Conservation (phyloP, 805 yeast species). For the Kodamaea leandrae region DNA sequence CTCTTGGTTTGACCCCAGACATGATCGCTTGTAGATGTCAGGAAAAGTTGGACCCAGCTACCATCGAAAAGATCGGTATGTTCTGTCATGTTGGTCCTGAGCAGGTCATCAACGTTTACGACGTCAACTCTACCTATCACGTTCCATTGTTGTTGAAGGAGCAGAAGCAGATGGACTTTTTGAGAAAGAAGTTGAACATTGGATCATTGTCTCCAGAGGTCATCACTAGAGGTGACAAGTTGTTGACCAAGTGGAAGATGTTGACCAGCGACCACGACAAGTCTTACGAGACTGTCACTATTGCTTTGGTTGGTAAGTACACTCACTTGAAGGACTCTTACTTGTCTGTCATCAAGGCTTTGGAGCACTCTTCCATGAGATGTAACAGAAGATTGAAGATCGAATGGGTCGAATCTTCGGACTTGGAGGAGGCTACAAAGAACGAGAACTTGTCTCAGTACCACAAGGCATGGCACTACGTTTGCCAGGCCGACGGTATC, state of each 20-base stretch:
- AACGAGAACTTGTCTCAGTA: slow-evolving; percentile 65
- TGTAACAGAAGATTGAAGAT: slow-evolving; percentile 81
- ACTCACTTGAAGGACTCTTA: slow-evolving; percentile 94
- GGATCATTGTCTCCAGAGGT: slow-evolving; percentile 50
- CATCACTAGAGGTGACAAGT: slow-evolving; percentile 58
- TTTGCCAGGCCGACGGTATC: slow-evolving; percentile 93
- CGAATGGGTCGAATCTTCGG: slow-evolving; percentile 94
- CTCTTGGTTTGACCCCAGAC: slow-evolving; percentile 92
- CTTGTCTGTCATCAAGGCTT: slow-evolving; percentile 88
- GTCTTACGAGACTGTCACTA: slow-evolving; percentile 81
- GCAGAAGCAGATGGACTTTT: slow-evolving; percentile 76
- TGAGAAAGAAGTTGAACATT: slow-evolving; percentile 66
- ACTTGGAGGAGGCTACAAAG: slow-evolving; percentile 75
- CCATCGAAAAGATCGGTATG: slow-evolving; percentile 97
- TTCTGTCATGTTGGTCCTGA: slow-evolving; percentile 99
- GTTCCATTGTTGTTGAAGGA: slow-evolving; percentile 89
- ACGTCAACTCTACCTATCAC: slow-evolving; percentile 94
- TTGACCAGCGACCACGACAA: slow-evolving; percentile 80
- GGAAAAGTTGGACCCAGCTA: slow-evolving; percentile 71
- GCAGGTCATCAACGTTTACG: slow-evolving; percentile 95
- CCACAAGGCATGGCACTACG: slow-evolving; percentile 93
- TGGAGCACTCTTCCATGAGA: slow-evolving; percentile 93
- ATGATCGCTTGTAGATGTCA: slow-evolving; percentile 98
- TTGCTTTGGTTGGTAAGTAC: slow-evolving; percentile 97
- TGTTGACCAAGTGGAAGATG: slow-evolving; percentile 75